These are phyloP conservation scores for Lepraria neglecta DNA, from an alignment of 495 filamentous ascomycete species.

Conservation along the genomic window DNA sequence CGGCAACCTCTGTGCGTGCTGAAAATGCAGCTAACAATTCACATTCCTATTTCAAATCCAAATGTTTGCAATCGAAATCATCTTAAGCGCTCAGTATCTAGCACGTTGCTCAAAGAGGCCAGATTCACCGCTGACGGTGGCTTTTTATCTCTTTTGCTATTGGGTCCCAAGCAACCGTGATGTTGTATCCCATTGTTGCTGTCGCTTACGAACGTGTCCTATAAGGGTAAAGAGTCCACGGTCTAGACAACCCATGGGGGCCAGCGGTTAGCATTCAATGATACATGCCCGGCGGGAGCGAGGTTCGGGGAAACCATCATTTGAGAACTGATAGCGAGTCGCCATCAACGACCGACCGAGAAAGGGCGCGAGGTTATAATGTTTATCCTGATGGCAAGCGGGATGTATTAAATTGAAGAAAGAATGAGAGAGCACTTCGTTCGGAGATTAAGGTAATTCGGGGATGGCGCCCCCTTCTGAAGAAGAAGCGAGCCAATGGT, in stretches of 20 bases:
- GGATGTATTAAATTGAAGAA: background rate
- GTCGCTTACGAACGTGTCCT: background rate
- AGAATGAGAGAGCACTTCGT: background rate
- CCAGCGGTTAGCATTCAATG: background rate
- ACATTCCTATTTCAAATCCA: background rate
- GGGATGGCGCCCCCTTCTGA: too few relatives aligned
- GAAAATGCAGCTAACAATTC: background rate
- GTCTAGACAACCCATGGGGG: background rate
- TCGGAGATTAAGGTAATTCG: background rate
- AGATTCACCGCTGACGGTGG: background rate
- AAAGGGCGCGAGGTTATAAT: background rate
- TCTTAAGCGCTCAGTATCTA: background rate
- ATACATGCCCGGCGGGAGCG: background rate
- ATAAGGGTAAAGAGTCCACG: background rate
- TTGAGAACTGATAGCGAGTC: background rate
- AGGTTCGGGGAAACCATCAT: background rate
- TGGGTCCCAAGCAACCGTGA: background rate
- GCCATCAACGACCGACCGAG: background rate
- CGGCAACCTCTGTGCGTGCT: background rate
- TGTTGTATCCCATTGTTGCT: background rate
- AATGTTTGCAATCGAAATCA: background rate
- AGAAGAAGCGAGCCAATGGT: too few relatives aligned
- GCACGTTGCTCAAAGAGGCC: background rate
- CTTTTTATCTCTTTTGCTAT: background rate
- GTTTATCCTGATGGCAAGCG: background rate